Evolutionary conservation across 1,284 basidiomycete species (phyloP).

Genomic region (Hymenochaete sp.): DNA sequence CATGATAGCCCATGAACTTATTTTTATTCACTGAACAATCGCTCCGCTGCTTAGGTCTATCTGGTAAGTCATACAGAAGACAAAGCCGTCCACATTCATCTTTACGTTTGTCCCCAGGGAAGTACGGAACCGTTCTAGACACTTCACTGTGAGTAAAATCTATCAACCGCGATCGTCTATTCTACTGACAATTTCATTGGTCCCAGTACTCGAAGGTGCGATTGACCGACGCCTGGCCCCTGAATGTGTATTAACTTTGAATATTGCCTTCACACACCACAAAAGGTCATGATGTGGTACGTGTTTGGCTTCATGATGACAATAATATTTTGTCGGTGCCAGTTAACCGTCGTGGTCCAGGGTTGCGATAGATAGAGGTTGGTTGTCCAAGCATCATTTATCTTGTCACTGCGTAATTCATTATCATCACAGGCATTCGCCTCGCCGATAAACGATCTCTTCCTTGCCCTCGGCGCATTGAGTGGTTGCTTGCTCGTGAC

Average conservation of each 20-base stretch:
- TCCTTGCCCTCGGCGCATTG: conserved; percentile 59
- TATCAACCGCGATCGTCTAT: neutral
- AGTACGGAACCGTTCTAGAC: conserved; percentile 70
- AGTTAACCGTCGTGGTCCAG: no score
- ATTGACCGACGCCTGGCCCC: neutral
- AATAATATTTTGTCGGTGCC: conserved; percentile 14
- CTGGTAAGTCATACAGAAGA: conserved; percentile 42
- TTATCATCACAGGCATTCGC: conserved; percentile 64
- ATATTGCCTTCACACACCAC: neutral
- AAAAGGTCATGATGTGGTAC: conserved; percentile 79
- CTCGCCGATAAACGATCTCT: conserved; percentile 84
- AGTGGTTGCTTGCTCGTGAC: conserved; percentile 74
- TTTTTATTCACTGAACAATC: conserved; percentile 20
- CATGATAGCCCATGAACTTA: neutral
- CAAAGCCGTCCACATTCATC: neutral
- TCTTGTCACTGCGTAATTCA: no score
- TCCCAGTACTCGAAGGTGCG: conserved; percentile 77
- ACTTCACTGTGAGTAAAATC: conserved; percentile 74
- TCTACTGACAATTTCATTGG: neutral
- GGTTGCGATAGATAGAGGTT: conserved; percentile 87
- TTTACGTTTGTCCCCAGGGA: conserved; percentile 50
- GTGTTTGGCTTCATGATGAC: conserved; percentile 18
- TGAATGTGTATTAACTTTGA: neutral
- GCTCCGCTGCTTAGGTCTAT: conserved; percentile 44
- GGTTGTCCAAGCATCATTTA: conserved; percentile 1